Evolutionary conservation across 2,329 filamentous ascomycete genomes (phyloP).

Genomic region (Alternaria brassicae): DNA sequence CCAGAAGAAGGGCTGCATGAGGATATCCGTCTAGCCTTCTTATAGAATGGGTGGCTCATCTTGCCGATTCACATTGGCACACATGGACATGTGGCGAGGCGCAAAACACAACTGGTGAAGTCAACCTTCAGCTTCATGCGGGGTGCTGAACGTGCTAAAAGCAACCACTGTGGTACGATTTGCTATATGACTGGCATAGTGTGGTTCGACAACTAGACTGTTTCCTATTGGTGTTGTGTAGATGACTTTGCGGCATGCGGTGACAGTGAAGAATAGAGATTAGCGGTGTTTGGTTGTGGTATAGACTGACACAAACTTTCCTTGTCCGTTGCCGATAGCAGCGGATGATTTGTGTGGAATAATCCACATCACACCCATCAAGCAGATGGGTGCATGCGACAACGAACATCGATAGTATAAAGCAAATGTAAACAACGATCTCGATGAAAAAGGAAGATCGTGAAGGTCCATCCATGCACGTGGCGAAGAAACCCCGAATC

Average conservation of each 20-base stretch:
- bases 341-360: neutral
- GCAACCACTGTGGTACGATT: neutral
- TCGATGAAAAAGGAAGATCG: neutral
- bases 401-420: neutral
- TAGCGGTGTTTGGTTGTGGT: neutral
- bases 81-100: neutral
- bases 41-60: neutral
- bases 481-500: slow-evolving; percentile 10
- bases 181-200: neutral
- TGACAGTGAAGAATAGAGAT: neutral
- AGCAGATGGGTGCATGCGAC: neutral
- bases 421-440: neutral
- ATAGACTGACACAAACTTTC: neutral
- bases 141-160: neutral
- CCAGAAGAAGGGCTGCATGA: neutral
- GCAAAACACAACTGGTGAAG: neutral
- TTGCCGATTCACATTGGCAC: neutral
- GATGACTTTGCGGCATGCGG: neutral
- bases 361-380: neutral
- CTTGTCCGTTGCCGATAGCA: neutral
- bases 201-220: fast-evolving
- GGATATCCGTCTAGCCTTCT: neutral
- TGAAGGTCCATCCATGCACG: slow-evolving; percentile 8
- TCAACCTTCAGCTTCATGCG: neutral
- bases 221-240: fast-evolving